Base-by-base conservation (phyloP, 148 eudicot species). In the Oxyria digyna region DNA sequence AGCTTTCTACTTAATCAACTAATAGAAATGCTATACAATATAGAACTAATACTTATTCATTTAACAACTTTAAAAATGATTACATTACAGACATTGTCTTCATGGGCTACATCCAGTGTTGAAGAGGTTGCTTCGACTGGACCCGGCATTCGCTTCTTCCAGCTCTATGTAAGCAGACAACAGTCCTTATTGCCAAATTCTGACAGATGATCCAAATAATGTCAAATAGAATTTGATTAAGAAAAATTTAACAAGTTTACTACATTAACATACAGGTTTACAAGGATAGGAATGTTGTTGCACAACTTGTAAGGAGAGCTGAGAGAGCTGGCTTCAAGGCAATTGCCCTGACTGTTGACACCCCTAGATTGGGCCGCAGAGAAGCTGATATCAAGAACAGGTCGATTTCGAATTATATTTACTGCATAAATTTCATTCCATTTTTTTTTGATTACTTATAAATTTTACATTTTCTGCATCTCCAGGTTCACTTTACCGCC, bases 41-140 rank as follows among this genome's bases (percentile, higher is more conserved):
- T 4, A 20, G 57, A 50, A 45, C 3, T 14, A 9, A 50, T 49
- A 10, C 15, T 54, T 13, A 14, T 59, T 59, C 18, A 31, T 59
- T 29, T 59, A 59, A 27, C 20, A 27, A 31, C 38, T 7, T 13
- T 59, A 52, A 2, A 14, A 0, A 8, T 10, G 14, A 11, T n/a
- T 59, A 29, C 8, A 5, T 77, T 74, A 52, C 88, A 93, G 98
- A 93, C 98, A 72, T 62, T 93, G 67, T 93, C 98, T 29, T 90
- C 98, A 64, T 93, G 98, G 98, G 89, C 96, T 33, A 93, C 98
- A 38, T 93, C 98, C 2, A 93, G 98, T 72, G 98, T 93, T 21
- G 98, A 93, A 73, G 98, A 93, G 81, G 98, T 93, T 72, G 97
- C 98, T 79, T 93, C 98, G 69, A 90, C 98, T 17, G 97, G 98